These are phyloP conservation scores for Neoboletus magnificus DNA, from an alignment of 768 basidiomycete genomes.

Conservation along the genomic window DNA sequence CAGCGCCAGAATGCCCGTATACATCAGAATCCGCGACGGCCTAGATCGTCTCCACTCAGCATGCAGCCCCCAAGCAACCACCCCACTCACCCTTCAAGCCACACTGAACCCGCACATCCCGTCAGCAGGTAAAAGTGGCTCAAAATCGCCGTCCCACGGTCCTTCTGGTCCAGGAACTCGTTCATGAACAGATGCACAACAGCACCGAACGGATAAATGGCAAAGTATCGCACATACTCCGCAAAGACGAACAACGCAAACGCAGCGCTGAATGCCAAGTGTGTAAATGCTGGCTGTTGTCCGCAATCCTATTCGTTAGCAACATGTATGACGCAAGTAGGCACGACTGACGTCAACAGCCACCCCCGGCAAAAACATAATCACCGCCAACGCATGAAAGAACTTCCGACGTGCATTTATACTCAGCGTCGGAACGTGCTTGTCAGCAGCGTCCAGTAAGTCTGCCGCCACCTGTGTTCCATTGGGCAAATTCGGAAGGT, in stretches of 20 bases:
- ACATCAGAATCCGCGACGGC: conserved; percentile 52
- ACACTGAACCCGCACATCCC: conserved; percentile 90
- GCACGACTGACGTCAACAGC: conserved; percentile 74
- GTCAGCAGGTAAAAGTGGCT: conserved; percentile 97
- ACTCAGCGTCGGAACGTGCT: conserved; percentile 83
- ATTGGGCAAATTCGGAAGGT: conserved; percentile 50
- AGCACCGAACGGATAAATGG: conserved; percentile 94
- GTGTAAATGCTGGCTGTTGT: conserved; percentile 89
- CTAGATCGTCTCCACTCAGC: conserved; percentile 27
- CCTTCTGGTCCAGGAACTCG: conserved; percentile 95
- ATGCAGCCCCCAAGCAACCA: not conserved
- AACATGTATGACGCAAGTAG: conserved; percentile 4
- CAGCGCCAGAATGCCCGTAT: conserved; percentile 84
- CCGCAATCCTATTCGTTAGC: conserved; percentile 9
- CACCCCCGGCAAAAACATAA: conserved; percentile 96
- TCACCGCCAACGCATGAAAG: conserved; percentile 92
- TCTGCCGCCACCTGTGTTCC: conserved; percentile 60
- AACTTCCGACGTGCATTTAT: conserved; percentile 94
- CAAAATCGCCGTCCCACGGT: conserved; percentile 92
- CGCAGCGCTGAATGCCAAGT: conserved; percentile 90
- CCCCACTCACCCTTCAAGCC: conserved; percentile 84
- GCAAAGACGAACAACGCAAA: conserved; percentile 95
- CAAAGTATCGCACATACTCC: conserved; percentile 98
- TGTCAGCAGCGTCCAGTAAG: conserved; percentile 81
- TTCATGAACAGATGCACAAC: conserved; percentile 93